Conservation (phyloP, 2,329 filamentous ascomycete genomes). For the Grosmannia serpens region DNA sequence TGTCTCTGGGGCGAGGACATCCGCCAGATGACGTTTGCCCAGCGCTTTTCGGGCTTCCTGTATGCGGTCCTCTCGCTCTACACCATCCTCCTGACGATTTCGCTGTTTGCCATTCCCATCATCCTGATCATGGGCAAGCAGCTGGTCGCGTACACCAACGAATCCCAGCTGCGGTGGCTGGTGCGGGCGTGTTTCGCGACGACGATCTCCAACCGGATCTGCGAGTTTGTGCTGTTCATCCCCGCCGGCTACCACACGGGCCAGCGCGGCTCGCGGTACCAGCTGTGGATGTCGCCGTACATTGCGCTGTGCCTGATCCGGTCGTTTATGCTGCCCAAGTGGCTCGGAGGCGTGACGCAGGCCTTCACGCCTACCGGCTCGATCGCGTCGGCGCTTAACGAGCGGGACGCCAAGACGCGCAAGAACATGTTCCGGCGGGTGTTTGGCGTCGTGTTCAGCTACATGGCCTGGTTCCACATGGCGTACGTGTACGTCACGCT, state of each 20-base stretch:
- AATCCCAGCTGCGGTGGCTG: slow-evolving; percentile 45
- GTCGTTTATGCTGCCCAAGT: slow-evolving; percentile 45
- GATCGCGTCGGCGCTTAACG: slow-evolving; percentile 41
- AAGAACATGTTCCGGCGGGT: slow-evolving; percentile 42
- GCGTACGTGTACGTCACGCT: slow-evolving; percentile 18
- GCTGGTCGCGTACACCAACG: slow-evolving; percentile 41
- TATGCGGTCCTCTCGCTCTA: slow-evolving; percentile 43
- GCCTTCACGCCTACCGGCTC: slow-evolving; percentile 51
- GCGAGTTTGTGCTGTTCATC: slow-evolving; percentile 43
- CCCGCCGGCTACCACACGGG: slow-evolving; percentile 48
- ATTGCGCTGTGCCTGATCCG: slow-evolving; percentile 37
- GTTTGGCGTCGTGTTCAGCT: slow-evolving; percentile 42
- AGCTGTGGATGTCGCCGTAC: slow-evolving; percentile 45
- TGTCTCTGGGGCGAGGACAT: slow-evolving; percentile 42
- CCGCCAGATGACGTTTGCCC: slow-evolving; percentile 38
- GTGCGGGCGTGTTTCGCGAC: slow-evolving; percentile 43
- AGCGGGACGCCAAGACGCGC: slow-evolving; percentile 40
- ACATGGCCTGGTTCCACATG: slow-evolving; percentile 35
- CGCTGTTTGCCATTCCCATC: slow-evolving; percentile 43
- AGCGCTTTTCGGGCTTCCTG: slow-evolving; percentile 46
- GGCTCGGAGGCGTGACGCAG: slow-evolving; percentile 46
- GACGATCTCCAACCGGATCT: slow-evolving; percentile 37
- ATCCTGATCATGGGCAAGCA: slow-evolving; percentile 44
- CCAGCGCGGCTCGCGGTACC: slow-evolving; percentile 41
- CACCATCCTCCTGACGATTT: slow-evolving; percentile 30